These are phyloP conservation scores for Pseudocercospora cruenta DNA, from an alignment of 2,329 filamentous ascomycete species.

Conservation along the genomic window DNA sequence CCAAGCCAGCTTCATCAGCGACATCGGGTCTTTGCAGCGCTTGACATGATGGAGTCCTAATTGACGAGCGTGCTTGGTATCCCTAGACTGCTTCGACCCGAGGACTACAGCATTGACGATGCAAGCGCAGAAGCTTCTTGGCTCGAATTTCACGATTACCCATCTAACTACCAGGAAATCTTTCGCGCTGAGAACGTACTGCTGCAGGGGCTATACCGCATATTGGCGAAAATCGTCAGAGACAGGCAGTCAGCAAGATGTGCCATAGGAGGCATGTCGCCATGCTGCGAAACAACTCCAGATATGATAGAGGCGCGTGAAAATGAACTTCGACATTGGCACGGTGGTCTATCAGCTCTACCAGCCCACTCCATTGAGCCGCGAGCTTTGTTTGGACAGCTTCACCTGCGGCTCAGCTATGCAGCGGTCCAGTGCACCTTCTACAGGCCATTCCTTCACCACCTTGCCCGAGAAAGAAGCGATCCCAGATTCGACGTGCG, in stretches of 20 bases:
- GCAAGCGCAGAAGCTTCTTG: not conserved
- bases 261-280: not conserved
- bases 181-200: not conserved
- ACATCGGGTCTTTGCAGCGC: slow-evolving; percentile 23
- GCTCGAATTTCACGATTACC: not conserved
- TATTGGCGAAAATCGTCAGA: not conserved
- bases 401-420: slow-evolving; percentile 29
- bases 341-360: slow-evolving; percentile 4
- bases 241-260: not conserved
- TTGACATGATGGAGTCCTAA: slow-evolving; percentile 31
- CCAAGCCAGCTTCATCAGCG: slow-evolving; percentile 14
- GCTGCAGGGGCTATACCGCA: not conserved
- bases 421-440: slow-evolving; percentile 29
- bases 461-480: slow-evolving; percentile 19
- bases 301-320: not conserved
- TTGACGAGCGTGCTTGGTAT: slow-evolving; percentile 27
- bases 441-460: slow-evolving; percentile 32
- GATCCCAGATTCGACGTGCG: slow-evolving; percentile 21
- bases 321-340: slow-evolving; percentile 6
- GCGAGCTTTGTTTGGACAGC: slow-evolving; percentile 17
- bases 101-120: slow-evolving; percentile 9
- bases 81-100: slow-evolving; percentile 27
- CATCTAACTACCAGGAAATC: not conserved
- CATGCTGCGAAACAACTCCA: not conserved
- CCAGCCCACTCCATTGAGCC: not conserved